Evolutionary conservation across 768 basidiomycete species (phyloP).

Genomic region (Lentinula lateritia): DNA sequence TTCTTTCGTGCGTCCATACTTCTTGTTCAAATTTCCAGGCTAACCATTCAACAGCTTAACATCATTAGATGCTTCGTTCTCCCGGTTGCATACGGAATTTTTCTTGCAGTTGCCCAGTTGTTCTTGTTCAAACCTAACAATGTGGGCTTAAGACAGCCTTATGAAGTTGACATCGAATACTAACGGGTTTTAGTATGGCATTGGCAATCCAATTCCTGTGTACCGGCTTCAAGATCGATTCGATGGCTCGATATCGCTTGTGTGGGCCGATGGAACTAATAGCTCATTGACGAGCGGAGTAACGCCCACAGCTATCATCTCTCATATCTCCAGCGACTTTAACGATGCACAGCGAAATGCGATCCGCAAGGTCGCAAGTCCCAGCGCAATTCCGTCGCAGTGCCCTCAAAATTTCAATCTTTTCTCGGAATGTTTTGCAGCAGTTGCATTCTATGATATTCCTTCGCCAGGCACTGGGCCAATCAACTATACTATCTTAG

Average conservation of each 20-base stretch:
- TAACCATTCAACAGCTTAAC: slow-evolving; percentile 37
- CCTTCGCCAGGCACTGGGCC: slow-evolving; percentile 30
- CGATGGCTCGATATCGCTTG: slow-evolving; percentile 43
- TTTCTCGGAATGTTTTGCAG: slow-evolving; percentile 67
- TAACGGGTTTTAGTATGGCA: slow-evolving; percentile 42
- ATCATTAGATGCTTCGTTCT: slow-evolving; percentile 55
- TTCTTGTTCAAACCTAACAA: slow-evolving; percentile 58
- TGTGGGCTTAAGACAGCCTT: slow-evolving; percentile 28
- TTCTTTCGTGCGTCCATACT: slow-evolving; percentile 43
- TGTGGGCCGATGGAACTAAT: slow-evolving; percentile 69
- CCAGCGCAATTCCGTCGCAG: slow-evolving; percentile 41
- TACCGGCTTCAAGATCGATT: slow-evolving; percentile 41
- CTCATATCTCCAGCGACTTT: slow-evolving; percentile 50
- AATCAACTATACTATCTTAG: slow-evolving; percentile 66
- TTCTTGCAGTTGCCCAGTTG: slow-evolving; percentile 58
- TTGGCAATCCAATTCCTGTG: slow-evolving; percentile 53
- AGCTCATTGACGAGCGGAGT: slow-evolving; percentile 39
- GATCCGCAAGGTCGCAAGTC: slow-evolving; percentile 43
- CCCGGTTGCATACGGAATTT: slow-evolving; percentile 62
- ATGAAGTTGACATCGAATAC: not conserved
- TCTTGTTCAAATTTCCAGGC: slow-evolving; percentile 1
- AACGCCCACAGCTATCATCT: slow-evolving; percentile 55
- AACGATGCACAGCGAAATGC: slow-evolving; percentile 36
- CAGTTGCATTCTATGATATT: slow-evolving; percentile 54
- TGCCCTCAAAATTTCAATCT: slow-evolving; percentile 75